Conservation (phyloP, 2,329 filamentous ascomycete species). For the Passalora sequoiae region DNA sequence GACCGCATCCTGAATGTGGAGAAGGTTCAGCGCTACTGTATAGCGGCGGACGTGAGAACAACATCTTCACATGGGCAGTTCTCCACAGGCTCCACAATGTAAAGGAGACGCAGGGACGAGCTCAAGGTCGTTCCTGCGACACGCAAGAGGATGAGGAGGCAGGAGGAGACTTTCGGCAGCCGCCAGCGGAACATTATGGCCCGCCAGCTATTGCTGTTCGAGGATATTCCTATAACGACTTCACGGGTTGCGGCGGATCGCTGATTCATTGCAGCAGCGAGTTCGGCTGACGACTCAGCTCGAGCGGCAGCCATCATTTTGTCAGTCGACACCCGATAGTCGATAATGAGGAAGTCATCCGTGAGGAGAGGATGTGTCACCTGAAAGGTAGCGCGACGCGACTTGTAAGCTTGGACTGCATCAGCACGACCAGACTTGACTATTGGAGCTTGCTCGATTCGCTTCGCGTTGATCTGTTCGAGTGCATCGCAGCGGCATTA, state of each 20-base stretch:
- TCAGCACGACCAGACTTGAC: background rate
- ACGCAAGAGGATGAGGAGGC: background rate
- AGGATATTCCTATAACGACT: slow-evolving; percentile 7
- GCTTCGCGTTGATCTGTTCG: background rate
- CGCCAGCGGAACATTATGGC: background rate
- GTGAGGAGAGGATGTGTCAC: too few relatives aligned
- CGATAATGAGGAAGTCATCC: too few relatives aligned
- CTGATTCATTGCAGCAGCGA: slow-evolving; percentile 7
- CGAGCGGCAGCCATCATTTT: too few relatives aligned
- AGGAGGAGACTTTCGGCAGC: background rate
- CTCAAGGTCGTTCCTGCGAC: background rate
- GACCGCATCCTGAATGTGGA: slow-evolving; percentile 5
- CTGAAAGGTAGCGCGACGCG: too few relatives aligned
- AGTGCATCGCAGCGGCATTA: slow-evolving; percentile 1
- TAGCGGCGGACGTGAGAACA: background rate
- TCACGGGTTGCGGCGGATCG: slow-evolving; percentile 8
- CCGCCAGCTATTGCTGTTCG: too few relatives aligned
- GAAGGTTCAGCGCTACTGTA: slow-evolving; percentile 4
- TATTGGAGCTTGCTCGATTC: background rate
- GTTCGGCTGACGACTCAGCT: background rate
- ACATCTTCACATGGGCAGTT: slow-evolving; percentile 7
- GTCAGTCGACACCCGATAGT: too few relatives aligned
- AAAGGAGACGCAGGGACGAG: background rate
- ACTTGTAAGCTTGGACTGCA: too few relatives aligned
- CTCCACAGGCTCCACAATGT: background rate